Evolutionary conservation across 1,284 basidiomycete species (phyloP), one percentile per base, ranked within the genome.

Genomic region (Neonothopanus nambi): DNA sequence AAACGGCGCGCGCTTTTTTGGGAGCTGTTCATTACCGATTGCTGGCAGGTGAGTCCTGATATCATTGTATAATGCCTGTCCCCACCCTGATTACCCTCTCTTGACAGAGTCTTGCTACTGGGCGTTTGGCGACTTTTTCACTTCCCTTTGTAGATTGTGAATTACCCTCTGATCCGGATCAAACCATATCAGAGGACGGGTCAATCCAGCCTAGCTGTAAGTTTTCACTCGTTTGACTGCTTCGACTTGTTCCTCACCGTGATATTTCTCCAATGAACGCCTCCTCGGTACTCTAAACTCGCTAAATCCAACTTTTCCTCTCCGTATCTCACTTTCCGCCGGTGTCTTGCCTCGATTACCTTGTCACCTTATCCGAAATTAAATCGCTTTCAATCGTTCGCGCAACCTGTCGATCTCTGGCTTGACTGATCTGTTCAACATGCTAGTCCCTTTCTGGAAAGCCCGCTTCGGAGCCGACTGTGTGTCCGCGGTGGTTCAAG

Each of bases 401-500:
- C 13, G 17, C 28, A 24, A 37, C n/a, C 6, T 55, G 38, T 51
- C 41, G 41, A 41, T 20, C 40, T 26, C 26, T 42, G 17, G 9
- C 26, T 13, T 35, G 24, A 20, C 18, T 36, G n/a, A 24, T 18
- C 37, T 49, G 35, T 18, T 21, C 13, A 39, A n/a, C 33, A 7
- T n/a, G 35, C 37, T 47, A 89, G 86, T 89, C 64, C 80, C 84
- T 2, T 78, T 73, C 48, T 89, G 87, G 87, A 89, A 87, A 67
- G 84, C 85, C 21, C 77, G 75, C 5, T 89, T 87, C 65, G 86
- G 85, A 8, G 78, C 78, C 21, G 80, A 86, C 55, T 87, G 85
- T 61, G 75, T 88, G 7, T 75, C 85, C 17, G 76, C 77, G 13
- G 82, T 88, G 21, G 84, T 86, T 5, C 80, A 84, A 67, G 80